phyloP scores from a whole-genome alignment of 2,329 filamentous ascomycete species.

The Lasiodiplodia hormozganensis region DNA sequence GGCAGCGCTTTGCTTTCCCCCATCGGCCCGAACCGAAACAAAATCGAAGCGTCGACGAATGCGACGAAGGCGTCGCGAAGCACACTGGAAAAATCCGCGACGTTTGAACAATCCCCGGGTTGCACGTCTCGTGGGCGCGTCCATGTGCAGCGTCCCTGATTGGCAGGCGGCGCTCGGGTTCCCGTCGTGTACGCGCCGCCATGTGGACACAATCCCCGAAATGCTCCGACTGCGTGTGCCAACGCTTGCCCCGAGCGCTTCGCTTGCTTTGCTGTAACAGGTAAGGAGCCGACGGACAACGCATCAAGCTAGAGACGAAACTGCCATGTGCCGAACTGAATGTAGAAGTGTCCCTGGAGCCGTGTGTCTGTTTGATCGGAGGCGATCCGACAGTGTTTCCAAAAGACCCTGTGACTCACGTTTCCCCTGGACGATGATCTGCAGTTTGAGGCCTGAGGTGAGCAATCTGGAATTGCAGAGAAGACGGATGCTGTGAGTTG shows the following conservation, averaged over 20 bases:
- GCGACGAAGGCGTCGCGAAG: background rate
- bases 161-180: conserved; percentile 18
- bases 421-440: conserved; percentile 5
- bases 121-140: conserved; percentile 10
- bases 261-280: conserved; percentile 12
- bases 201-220: conserved; percentile 14
- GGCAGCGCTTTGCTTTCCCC: background rate
- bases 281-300: conserved; percentile 20
- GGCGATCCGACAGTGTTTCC: conserved; percentile 21
- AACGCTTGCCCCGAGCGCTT: conserved; percentile 3
- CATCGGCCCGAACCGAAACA: conserved; percentile 10
- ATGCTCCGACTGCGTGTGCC: conserved; percentile 17
- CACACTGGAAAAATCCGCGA: background rate
- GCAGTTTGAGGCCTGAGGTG: conserved; percentile 17
- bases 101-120: background rate
- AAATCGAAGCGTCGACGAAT: background rate
- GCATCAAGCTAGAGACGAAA: background rate
- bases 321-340: background rate
- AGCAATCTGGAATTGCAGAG: conserved; percentile 15
- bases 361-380: background rate
- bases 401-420: conserved; percentile 18
- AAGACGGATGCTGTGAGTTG: background rate
- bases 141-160: background rate
- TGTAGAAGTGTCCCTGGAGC: conserved; percentile 4
- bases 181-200: conserved; percentile 17